Percentiles rank a stretch among this genome's conserved stretches.
These are phyloP conservation scores for Sarocladium oryzae DNA, from an alignment of 2,329 filamentous ascomycete species.

Conservation along the genomic window DNA sequence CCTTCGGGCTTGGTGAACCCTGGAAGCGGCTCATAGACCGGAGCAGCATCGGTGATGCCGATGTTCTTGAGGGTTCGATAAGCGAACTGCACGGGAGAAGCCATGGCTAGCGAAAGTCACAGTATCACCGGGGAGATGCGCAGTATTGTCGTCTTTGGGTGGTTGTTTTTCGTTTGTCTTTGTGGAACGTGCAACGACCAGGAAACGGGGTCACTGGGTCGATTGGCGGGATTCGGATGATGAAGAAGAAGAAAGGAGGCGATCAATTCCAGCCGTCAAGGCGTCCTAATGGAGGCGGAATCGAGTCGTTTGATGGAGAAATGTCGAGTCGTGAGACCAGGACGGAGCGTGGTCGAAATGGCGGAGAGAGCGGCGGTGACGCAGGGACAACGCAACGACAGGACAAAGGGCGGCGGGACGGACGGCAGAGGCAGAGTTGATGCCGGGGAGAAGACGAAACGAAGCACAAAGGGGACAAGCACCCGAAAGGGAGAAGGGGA, in stretches of 20 bases:
- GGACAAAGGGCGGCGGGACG: constrained; percentile 6
- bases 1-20: constrained; percentile 86
- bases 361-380: constrained; percentile 8
- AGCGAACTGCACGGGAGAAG: constrained; percentile 87
- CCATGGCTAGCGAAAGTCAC: constrained; percentile 94
- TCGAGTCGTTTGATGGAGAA: background rate
- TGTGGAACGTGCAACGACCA: constrained; percentile 1
- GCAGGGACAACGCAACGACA: constrained; percentile 7
- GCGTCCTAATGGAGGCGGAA: background rate
- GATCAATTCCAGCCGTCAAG: constrained; percentile 6
- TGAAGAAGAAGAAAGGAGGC: background rate
- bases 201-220: background rate
- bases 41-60: constrained; percentile 85
- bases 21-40: constrained; percentile 76
- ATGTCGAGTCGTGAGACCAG: constrained; percentile 4
- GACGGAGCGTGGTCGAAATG: background rate
- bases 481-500: constrained; percentile 25
- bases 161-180: constrained; percentile 8
- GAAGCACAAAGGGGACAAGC: constrained; percentile 31
- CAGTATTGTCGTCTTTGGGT: constrained; percentile 16
- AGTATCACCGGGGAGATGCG: constrained; percentile 34
- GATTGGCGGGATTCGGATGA: constrained; percentile 1
- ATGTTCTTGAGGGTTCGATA: constrained; percentile 97
- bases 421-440: constrained; percentile 15
- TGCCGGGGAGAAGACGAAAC: constrained; percentile 24